Base-by-base conservation (phyloP, 202 grass and related monocot species). In the Saccharum hybrid region DNA sequence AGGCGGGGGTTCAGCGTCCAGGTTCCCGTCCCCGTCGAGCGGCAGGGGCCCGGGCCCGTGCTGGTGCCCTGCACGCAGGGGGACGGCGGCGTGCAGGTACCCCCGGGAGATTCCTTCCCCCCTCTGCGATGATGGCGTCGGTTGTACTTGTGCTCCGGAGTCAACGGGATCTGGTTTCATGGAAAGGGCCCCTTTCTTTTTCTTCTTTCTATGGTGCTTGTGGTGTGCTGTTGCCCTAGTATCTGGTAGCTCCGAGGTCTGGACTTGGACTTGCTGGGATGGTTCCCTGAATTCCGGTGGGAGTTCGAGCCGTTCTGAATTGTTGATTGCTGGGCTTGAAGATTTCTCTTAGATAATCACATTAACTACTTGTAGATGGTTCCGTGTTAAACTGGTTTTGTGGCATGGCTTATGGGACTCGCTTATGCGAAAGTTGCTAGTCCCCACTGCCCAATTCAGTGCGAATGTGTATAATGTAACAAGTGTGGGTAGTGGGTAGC, bases 1-100 rank as follows among this genome's bases (percentile, higher is more conserved):
- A 88, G 90, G 85, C 68, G 72, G 5, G 88, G 88, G 33, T 96
- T 91, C 78, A 89, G 90, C 82, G 90, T 96, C 21, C 86, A 91
- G 82, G 90, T 96, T 8, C 88, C 93, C 49, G 93, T 96, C 45
- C 49, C 83, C 21, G 84, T 93, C 64, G 93, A 96, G 76, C 88
- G 90, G 73, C 59, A 84, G 26, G 83, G 62, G 2, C 52, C 79
- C 3, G 88, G 86, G 49, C 86, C 90, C 33, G 88, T 96, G 12
- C 62, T 96, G 1, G 86, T 82, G 43, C 88, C 88, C 82, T 93
- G 93, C 68, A 76, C 75, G 14, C 45, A 68, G 16, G 81, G 90
- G 34, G 88, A 93, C 65, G 93, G 93, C 82, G 89, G 90, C 83
- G 90, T 96, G 77, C 93, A 96, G 93, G 93, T 96, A 93, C 8